phyloP scores from a whole-genome alignment of 805 yeast species.

The Saccharomycopsis babjevae region DNA sequence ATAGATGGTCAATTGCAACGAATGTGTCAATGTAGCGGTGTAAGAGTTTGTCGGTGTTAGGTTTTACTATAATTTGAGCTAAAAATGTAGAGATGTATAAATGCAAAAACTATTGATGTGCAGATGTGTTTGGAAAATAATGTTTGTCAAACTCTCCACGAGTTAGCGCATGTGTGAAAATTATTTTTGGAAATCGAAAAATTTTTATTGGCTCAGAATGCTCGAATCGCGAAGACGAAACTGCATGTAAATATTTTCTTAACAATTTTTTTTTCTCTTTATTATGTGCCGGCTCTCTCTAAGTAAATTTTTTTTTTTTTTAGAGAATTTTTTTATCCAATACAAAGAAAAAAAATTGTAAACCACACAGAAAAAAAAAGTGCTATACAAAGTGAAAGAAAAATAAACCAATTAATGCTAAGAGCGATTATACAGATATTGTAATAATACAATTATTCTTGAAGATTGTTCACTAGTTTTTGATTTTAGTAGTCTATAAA shows the following conservation, averaged over 20 bases:
- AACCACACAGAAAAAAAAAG: not conserved
- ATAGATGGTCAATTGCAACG: too few relatives aligned
- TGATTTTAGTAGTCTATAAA: not conserved
- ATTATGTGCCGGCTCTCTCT: not conserved
- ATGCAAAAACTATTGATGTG: not conserved
- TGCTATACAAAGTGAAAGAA: not conserved
- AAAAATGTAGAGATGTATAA: not conserved
- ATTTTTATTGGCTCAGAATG: constrained; percentile 1
- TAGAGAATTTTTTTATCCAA: not conserved
- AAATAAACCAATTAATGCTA: not conserved
- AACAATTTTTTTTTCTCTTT: not conserved
- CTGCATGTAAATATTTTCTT: not conserved
- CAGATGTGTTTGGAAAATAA: not conserved
- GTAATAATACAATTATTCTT: not conserved
- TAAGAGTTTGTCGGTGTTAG: too few relatives aligned
- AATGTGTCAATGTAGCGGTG: too few relatives aligned
- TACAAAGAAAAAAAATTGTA: constrained; percentile 1
- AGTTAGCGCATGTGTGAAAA: not conserved
- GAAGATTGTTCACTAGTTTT: not conserved
- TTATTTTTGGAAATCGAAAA: not conserved
- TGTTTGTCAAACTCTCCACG: not conserved
- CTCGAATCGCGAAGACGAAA: not conserved
- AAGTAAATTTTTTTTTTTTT: not conserved
- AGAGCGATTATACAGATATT: not conserved
- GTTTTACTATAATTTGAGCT: too few relatives aligned